Evolutionary conservation across 2,329 filamentous ascomycete genomes (phyloP).

Genomic region (Cladosporium sp.): DNA sequence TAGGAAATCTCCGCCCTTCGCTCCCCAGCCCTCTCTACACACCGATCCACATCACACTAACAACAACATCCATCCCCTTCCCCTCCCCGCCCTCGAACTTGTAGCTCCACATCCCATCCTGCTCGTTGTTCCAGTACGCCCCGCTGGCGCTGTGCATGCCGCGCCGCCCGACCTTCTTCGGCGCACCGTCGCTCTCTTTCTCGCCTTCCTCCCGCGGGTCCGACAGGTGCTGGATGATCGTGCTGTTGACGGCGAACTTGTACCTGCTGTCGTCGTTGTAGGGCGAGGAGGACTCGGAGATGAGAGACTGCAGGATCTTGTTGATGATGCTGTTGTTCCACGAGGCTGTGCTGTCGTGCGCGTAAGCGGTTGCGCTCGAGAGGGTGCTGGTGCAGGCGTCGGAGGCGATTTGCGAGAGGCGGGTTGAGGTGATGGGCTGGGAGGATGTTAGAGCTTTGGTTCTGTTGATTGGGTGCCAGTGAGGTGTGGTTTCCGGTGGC

Average conservation of each 20-base stretch:
- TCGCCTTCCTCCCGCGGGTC: slow-evolving; percentile 52
- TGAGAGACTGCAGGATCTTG: slow-evolving; percentile 68
- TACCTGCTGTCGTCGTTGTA: slow-evolving; percentile 47
- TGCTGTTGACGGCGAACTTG: slow-evolving; percentile 97
- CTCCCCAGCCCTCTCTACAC: slow-evolving; percentile 56
- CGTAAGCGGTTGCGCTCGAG: slow-evolving; percentile 69
- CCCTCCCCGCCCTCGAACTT: slow-evolving; percentile 62
- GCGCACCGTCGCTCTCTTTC: slow-evolving; percentile 50
- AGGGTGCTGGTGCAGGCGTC: slow-evolving; percentile 80
- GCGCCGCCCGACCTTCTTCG: slow-evolving; percentile 67
- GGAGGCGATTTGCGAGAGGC: slow-evolving; percentile 78
- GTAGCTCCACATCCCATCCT: slow-evolving; percentile 83
- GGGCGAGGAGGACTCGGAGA: slow-evolving; percentile 62
- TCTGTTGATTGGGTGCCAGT: not conserved
- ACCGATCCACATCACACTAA: slow-evolving; percentile 65
- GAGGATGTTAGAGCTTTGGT: not conserved
- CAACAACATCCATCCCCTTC: slow-evolving; percentile 48
- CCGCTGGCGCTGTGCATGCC: slow-evolving; percentile 86
- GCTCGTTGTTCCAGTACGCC: slow-evolving; percentile 86
- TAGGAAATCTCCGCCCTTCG: slow-evolving; percentile 60
- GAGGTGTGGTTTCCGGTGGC: not conserved
- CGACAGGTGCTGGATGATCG: slow-evolving; percentile 89
- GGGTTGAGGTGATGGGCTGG: slow-evolving; percentile 68
- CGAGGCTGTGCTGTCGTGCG: slow-evolving; percentile 73
- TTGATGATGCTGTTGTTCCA: slow-evolving; percentile 95